Percentiles rank a stretch among this genome's conserved stretches.
These are phyloP conservation scores for Leucocoprinus sp. DNA, from an alignment of 768 basidiomycete species.

Conservation along the genomic window DNA sequence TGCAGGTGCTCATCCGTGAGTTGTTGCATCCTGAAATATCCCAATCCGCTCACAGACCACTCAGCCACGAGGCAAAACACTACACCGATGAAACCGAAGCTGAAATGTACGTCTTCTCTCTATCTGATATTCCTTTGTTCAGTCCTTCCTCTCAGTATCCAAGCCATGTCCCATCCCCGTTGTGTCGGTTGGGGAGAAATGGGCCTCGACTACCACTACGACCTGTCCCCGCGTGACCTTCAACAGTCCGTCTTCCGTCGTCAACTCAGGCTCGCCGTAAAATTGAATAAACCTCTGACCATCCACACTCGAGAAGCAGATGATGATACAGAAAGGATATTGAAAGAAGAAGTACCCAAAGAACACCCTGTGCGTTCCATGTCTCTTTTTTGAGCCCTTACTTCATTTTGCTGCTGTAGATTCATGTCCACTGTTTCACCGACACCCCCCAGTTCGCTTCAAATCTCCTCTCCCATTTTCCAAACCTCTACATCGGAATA, in stretches of 20 bases:
- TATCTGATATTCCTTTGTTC: not conserved
- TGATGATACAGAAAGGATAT: slow-evolving; percentile 67
- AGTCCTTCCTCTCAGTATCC: slow-evolving; percentile 33
- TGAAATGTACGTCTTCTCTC: slow-evolving; percentile 43
- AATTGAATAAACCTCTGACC: slow-evolving; percentile 67
- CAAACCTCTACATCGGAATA: slow-evolving; percentile 77
- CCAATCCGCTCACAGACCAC: not conserved
- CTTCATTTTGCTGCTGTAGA: slow-evolving; percentile 28
- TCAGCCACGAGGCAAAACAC: slow-evolving; percentile 60
- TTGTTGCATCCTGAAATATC: slow-evolving; percentile 1
- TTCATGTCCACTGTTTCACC: slow-evolving; percentile 87
- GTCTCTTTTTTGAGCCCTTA: not conserved
- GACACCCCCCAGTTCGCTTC: slow-evolving; percentile 70
- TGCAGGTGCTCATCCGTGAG: slow-evolving; percentile 69
- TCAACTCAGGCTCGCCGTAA: slow-evolving; percentile 63
- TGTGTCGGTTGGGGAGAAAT: slow-evolving; percentile 90
- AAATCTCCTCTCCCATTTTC: slow-evolving; percentile 66
- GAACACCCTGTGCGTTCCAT: slow-evolving; percentile 46
- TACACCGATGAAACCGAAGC: slow-evolving; percentile 64
- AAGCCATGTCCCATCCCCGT: slow-evolving; percentile 71
- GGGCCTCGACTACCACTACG: slow-evolving; percentile 81
- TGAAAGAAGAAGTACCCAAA: slow-evolving; percentile 68
- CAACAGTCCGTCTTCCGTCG: slow-evolving; percentile 60
- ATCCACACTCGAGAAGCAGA: slow-evolving; percentile 87
- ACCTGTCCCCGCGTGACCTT: slow-evolving; percentile 60